These are phyloP conservation scores for Primulina eburnea DNA, from an alignment of 257 asterid genomes.

Conservation along the genomic window DNA sequence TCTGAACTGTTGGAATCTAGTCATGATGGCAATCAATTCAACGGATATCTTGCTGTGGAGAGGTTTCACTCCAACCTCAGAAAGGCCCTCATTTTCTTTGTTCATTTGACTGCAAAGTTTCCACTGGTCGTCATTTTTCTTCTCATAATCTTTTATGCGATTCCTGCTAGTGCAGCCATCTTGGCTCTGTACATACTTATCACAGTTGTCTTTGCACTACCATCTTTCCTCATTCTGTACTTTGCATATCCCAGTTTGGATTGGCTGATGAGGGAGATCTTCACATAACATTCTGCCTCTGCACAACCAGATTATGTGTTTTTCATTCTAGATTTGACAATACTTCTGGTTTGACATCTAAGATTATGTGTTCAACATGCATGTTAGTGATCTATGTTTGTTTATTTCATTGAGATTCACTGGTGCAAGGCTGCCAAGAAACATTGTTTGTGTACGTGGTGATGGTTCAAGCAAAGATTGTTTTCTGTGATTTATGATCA, in stretches of 20 bases:
- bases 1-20: conserved; percentile 46
- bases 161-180: conserved; percentile 89
- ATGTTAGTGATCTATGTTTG: not conserved
- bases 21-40: conserved; percentile 30
- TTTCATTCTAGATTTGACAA: not conserved
- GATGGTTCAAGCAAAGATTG: not conserved
- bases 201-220: conserved; percentile 73
- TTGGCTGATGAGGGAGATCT: conserved; percentile 91
- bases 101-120: conserved; percentile 82
- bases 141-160: conserved; percentile 62
- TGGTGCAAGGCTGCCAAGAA: not conserved
- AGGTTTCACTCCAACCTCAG: conserved; percentile 54
- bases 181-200: conserved; percentile 73
- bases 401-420: not conserved
- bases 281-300: conserved; percentile 38
- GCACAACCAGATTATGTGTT: not conserved
- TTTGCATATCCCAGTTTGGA: conserved; percentile 94
- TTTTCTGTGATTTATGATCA: not conserved
- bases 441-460: not conserved
- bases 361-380: not conserved
- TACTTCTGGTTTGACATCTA: not conserved
- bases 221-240: conserved; percentile 79
- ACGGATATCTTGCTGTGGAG: conserved; percentile 41
- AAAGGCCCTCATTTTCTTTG: conserved; percentile 62
- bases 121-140: conserved; percentile 79